phyloP scores from a whole-genome alignment of 306 rosid genomes.

The Corylus avellana region DNA sequence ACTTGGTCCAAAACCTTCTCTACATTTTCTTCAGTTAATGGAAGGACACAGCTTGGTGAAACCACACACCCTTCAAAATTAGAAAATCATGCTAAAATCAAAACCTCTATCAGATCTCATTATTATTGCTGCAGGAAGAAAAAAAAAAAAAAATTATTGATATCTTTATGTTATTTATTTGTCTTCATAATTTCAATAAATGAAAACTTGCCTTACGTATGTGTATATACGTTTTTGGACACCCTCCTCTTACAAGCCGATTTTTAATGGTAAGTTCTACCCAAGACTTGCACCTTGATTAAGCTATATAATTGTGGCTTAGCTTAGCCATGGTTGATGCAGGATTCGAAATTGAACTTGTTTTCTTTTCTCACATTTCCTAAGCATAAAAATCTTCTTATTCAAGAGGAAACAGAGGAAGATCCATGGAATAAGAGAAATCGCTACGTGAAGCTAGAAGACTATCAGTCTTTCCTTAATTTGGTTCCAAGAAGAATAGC shows the following conservation, averaged over 20 bases:
- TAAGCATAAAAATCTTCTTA: background rate
- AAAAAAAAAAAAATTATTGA: background rate
- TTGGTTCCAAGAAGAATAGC: background rate
- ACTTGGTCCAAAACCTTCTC: slow-evolving; percentile 96
- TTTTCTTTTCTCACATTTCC: background rate
- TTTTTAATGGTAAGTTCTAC: no score
- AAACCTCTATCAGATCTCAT: background rate
- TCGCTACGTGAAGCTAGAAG: background rate
- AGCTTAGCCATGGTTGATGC: background rate
- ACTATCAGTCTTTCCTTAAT: background rate
- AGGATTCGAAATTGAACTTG: background rate
- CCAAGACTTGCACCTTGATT: no score
- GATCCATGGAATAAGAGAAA: background rate
- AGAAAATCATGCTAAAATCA: slow-evolving; percentile 23
- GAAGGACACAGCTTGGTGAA: slow-evolving; percentile 78
- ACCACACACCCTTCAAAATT: slow-evolving; percentile 56
- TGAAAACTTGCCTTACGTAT: background rate
- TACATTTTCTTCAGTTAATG: slow-evolving; percentile 92
- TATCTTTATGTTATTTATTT: background rate
- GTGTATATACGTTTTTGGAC: no score
- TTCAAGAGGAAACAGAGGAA: background rate
- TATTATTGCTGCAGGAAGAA: background rate
- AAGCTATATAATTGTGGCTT: no score
- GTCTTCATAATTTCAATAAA: background rate
- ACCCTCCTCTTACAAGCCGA: no score